A percentile compares a stretch with the other conserved stretches of the same genome.
Evolutionary conservation across 1,139 yeast genomes (phyloP).

Genomic region (Pichia inconspicua): DNA sequence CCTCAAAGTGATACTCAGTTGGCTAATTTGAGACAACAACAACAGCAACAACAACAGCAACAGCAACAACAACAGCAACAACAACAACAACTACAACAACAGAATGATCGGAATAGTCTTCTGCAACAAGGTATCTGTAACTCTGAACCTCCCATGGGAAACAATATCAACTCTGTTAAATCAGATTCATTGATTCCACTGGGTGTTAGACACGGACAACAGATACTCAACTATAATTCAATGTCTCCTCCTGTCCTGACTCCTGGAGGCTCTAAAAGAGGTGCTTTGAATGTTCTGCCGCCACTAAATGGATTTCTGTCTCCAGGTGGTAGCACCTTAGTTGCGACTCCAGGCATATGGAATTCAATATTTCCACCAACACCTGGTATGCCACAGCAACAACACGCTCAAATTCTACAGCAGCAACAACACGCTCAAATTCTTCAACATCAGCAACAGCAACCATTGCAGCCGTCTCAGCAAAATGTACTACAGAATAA

Average conservation of each 20-base stretch:
- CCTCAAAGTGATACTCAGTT: constrained; percentile 12
- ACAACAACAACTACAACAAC: constrained; percentile 6
- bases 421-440: constrained; percentile 1
- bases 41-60: constrained; percentile 1
- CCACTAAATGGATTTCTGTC: constrained; percentile 36
- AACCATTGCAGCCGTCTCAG: constrained; percentile 2
- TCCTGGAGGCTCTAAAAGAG: constrained; percentile 44
- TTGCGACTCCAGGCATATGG: constrained; percentile 45
- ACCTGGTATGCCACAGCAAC: constrained; percentile 22
- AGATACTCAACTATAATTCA: neutral
- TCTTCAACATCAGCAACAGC: constrained; percentile 6
- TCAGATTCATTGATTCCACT: neutral
- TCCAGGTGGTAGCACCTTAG: constrained; percentile 30
- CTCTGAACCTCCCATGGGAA: neutral
- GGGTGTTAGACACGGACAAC: neutral
- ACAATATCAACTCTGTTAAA: neutral
- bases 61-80: constrained; percentile 2
- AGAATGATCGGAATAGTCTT: neutral
- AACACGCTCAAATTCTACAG: constrained; percentile 1
- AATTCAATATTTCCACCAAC: constrained; percentile 40
- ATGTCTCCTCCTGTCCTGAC: constrained; percentile 46
- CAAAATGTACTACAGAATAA: neutral
- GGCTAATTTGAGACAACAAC: neutral
- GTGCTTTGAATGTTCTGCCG: constrained; percentile 32
- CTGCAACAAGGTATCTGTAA: neutral